Conservation (phyloP, 2,329 filamentous ascomycete genomes). For the Ophiocordyceps camponoti-leonardi region DNA sequence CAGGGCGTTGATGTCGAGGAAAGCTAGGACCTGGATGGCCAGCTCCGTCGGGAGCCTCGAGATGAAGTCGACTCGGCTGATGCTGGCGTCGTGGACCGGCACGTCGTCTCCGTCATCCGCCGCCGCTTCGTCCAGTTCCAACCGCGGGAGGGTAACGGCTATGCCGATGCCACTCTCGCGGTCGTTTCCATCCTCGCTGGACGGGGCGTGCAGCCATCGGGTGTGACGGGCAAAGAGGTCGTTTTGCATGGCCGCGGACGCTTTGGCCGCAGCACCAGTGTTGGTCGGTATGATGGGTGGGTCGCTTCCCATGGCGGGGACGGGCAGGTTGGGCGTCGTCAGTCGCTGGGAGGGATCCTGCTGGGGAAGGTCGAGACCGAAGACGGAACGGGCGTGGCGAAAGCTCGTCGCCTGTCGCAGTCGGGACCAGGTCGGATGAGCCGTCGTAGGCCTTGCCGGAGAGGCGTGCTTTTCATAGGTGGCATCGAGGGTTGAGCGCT, state of each 20-base stretch:
- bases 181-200: constrained; percentile 33
- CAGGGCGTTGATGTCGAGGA: constrained; percentile 36
- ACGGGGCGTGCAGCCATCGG: constrained; percentile 22
- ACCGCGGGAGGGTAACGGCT: constrained; percentile 26
- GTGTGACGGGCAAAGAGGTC: constrained; percentile 25
- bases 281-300: constrained; percentile 44
- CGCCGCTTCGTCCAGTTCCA: constrained; percentile 18
- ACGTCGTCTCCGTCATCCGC: constrained; percentile 13
- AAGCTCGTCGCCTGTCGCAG: constrained; percentile 33
- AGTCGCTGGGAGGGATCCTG: constrained; percentile 12
- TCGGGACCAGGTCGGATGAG: constrained; percentile 32
- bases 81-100: constrained; percentile 18
- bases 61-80: constrained; percentile 42
- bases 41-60: constrained; percentile 37
- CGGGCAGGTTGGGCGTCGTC: constrained; percentile 12
- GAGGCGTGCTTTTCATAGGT: constrained; percentile 10
- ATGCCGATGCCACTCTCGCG: constrained; percentile 50
- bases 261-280: constrained; percentile 43
- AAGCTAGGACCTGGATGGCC: constrained; percentile 38
- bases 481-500: constrained; percentile 20
- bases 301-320: constrained; percentile 31
- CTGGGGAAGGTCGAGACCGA: constrained; percentile 22
- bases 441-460: constrained; percentile 23
- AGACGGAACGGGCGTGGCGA: constrained; percentile 27
- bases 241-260: constrained; percentile 42